phyloP scores from a whole-genome alignment of 1,284 basidiomycete species.

The Chondrostereum purpureum region DNA sequence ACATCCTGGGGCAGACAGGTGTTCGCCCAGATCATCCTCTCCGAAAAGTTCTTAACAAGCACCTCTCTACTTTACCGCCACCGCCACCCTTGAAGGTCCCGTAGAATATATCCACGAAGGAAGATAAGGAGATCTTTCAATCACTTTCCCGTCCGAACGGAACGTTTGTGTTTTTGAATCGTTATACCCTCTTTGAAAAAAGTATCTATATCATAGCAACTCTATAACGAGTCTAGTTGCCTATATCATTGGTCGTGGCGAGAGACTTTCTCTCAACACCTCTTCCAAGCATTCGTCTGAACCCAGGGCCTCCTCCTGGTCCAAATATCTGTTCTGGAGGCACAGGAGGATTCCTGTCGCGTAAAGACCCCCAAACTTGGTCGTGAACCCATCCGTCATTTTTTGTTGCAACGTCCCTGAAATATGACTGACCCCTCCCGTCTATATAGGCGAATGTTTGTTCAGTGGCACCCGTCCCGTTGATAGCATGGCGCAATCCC shows the following conservation, averaged over 20 bases:
- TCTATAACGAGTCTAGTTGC: no score
- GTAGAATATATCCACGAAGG: no score
- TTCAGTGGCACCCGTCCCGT: slow-evolving; percentile 28
- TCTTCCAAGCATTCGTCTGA: slow-evolving; percentile 15
- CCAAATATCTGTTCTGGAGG: slow-evolving; percentile 27
- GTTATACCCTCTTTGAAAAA: no score
- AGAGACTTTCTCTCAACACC: neutral
- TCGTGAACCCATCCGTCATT: slow-evolving; percentile 32
- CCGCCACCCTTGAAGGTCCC: no score
- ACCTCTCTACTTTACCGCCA: no score
- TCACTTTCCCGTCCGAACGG: no score
- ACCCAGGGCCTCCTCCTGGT: slow-evolving; percentile 26
- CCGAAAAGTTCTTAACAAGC: slow-evolving; percentile 60
- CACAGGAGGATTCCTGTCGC: slow-evolving; percentile 25
- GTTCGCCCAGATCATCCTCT: slow-evolving; percentile 57
- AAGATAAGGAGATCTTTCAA: no score
- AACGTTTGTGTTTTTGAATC: no score
- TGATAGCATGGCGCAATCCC: slow-evolving; percentile 30
- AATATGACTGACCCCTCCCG: slow-evolving; percentile 26
- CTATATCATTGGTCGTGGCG: no score
- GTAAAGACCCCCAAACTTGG: slow-evolving; percentile 29
- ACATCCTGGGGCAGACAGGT: slow-evolving; percentile 44
- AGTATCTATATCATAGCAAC: no score
- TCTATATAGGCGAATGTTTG: slow-evolving; percentile 30
- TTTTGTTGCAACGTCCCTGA: slow-evolving; percentile 27